Percentiles rank a stretch among this genome's conserved stretches.
These are phyloP conservation scores for Creolimax fragrantissima DNA, from an alignment of 78 protist genomes.

Conservation along the genomic window DNA sequence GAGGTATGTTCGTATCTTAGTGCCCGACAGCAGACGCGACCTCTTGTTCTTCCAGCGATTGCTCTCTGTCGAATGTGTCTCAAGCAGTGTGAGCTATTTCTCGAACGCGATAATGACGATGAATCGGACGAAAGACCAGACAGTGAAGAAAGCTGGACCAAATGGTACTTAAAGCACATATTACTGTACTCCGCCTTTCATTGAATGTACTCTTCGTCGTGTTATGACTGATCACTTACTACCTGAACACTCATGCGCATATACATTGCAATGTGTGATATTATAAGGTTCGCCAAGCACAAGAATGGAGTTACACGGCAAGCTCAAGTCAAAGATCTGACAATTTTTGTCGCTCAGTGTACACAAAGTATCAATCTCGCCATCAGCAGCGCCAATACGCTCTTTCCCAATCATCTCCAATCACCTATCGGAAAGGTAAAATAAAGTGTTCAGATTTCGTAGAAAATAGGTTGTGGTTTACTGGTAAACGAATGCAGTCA, in stretches of 20 bases:
- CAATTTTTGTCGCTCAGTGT: not conserved
- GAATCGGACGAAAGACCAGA: not conserved
- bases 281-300: not conserved
- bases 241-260: too few relatives aligned
- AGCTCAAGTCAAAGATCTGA: not conserved
- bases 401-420: not conserved
- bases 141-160: not conserved
- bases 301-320: not conserved
- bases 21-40: not conserved
- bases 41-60: not conserved
- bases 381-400: not conserved
- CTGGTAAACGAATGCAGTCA: too few relatives aligned
- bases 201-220: too few relatives aligned
- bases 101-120: not conserved
- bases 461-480: too few relatives aligned
- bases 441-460: too few relatives aligned
- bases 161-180: too few relatives aligned
- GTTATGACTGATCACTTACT: too few relatives aligned
- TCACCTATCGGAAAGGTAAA: not conserved
- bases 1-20: not conserved
- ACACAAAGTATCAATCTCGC: not conserved
- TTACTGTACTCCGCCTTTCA: too few relatives aligned
- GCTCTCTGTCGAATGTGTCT: not conserved
- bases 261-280: too few relatives aligned
- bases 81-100: not conserved